Evolutionary conservation across 2,329 filamentous ascomycete genomes (phyloP), one percentile per base, ranked within the genome.

Genomic region (Gnomoniopsis smithogilvyi): DNA sequence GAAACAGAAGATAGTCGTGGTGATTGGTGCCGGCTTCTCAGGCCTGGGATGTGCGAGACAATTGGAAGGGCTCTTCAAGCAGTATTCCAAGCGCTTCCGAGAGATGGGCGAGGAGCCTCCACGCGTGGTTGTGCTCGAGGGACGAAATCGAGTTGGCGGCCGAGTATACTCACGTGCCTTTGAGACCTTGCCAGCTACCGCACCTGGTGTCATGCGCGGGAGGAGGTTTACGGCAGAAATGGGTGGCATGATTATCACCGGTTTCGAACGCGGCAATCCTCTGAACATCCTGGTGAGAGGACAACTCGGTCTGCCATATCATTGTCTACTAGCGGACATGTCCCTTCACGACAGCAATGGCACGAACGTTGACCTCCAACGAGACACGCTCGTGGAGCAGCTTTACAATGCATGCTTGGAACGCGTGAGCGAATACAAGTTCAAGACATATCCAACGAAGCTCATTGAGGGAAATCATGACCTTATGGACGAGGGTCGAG

Each of bases 191-290:
- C 83, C 71, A 57, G 55, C 61, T 36, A 61, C 59, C 41, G 61
- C 61, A 21, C 59, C 61, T 6, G 61, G 61, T 2, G 46, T 63
- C 64, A 70, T 74, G 84, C 81, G 71, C 75, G 81, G 78, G 10
- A 82, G 80, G 62, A 78, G 85, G 53, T 89, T 89, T 68, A 98
- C 93, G 21, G 95, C 92, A 34, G 95, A 99, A 72, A 96, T 97
- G 87, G 95, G 95, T 30, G 95, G 94, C 57, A 96, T 99, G 81
- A 98, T 99, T 61, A 92, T 99, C 62, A 97, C 96, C 36, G 95
- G 95, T 0, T 99, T 98, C 70, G 92, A 98, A 65, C 86, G 91
- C 64, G 96, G 96, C 19, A 99, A 99, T 67, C 95, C 95, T 6
- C 77, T 99, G 66, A 96, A 97, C 70, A 85, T 93, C 51, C 86